Percentiles rank a stretch among this genome's conserved stretches.
Evolutionary conservation across 225 moss, liverwort and hornwort species (phyloP).

Genomic region (Physcomitrium patens): DNA sequence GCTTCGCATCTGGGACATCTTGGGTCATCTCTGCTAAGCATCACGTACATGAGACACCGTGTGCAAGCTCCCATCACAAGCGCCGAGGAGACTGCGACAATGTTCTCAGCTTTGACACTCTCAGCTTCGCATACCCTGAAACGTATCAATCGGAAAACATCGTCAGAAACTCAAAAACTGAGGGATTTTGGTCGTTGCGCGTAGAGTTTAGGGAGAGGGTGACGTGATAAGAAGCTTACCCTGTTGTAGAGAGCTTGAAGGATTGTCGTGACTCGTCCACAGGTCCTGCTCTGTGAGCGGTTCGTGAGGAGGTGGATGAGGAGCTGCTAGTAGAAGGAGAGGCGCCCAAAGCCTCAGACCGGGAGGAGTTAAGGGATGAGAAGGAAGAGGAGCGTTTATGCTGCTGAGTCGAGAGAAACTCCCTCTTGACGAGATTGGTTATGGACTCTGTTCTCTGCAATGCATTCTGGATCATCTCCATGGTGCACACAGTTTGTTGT

Average conservation of each 20-base stretch:
- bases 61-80: conserved; percentile 60
- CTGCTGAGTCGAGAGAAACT: conserved; percentile 6
- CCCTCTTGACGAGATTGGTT: background rate
- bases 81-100: background rate
- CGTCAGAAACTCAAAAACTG: background rate
- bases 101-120: conserved; percentile 23
- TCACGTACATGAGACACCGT: conserved; percentile 52
- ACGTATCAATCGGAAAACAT: background rate
- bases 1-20: conserved; percentile 47
- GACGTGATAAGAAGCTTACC: conserved; percentile 19
- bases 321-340: conserved; percentile 40
- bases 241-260: conserved; percentile 10
- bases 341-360: conserved; percentile 12
- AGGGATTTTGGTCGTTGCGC: too few species aligned
- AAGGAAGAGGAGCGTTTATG: conserved; percentile 30
- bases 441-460: conserved; percentile 24
- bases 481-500: conserved; percentile 44
- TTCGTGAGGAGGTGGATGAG: conserved; percentile 40
- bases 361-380: conserved; percentile 34
- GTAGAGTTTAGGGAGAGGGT: too few species aligned
- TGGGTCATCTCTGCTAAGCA: conserved; percentile 49
- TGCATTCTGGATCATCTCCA: conserved; percentile 54
- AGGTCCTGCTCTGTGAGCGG: background rate
- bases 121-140: conserved; percentile 42
- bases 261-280: background rate